phyloP scores from a whole-genome alignment of 805 yeast species.

The Wickerhamiella spandovensis region DNA sequence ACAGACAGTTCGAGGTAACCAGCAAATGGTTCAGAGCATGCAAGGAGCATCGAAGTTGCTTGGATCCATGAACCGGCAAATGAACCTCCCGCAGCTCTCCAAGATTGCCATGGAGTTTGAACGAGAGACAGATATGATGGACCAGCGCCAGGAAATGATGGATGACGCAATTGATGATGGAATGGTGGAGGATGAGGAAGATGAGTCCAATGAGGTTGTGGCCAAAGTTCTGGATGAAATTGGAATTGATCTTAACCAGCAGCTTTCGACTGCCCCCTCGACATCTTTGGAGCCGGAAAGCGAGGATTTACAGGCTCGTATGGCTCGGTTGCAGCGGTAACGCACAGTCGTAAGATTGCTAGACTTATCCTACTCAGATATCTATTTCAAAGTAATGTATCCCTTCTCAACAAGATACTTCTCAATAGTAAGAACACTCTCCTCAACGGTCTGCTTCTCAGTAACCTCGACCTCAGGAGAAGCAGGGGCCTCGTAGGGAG shows the following conservation, averaged over 20 bases:
- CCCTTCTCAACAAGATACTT: slow-evolving; percentile 32
- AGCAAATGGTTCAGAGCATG: slow-evolving; percentile 92
- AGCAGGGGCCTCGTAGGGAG: slow-evolving; percentile 91
- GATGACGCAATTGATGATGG: slow-evolving; percentile 96
- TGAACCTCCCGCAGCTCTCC: slow-evolving; percentile 83
- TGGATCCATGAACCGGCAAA: slow-evolving; percentile 73
- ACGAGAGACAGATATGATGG: slow-evolving; percentile 90
- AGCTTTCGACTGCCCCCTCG: slow-evolving; percentile 34
- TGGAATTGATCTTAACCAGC: slow-evolving; percentile 64
- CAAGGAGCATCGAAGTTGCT: slow-evolving; percentile 78
- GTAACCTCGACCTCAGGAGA: slow-evolving; percentile 75
- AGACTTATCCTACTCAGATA: background rate
- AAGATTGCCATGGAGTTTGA: slow-evolving; percentile 92
- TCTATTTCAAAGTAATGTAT: background rate
- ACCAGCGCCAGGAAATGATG: slow-evolving; percentile 97
- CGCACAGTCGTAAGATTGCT: too few species aligned
- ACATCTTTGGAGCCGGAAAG: slow-evolving; percentile 41
- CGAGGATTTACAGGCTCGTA: slow-evolving; percentile 79
- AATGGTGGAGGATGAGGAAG: slow-evolving; percentile 81
- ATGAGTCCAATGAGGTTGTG: slow-evolving; percentile 83
- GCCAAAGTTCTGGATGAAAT: slow-evolving; percentile 88
- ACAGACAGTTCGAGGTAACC: slow-evolving; percentile 84
- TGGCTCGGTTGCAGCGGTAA: slow-evolving; percentile 61
- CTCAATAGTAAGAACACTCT: slow-evolving; percentile 60
- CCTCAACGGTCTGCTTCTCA: slow-evolving; percentile 58